A percentile compares a stretch with the other conserved stretches of the same genome.
Evolutionary conservation across 768 basidiomycete genomes (phyloP).

Genomic region (Tulasnella sp.): DNA sequence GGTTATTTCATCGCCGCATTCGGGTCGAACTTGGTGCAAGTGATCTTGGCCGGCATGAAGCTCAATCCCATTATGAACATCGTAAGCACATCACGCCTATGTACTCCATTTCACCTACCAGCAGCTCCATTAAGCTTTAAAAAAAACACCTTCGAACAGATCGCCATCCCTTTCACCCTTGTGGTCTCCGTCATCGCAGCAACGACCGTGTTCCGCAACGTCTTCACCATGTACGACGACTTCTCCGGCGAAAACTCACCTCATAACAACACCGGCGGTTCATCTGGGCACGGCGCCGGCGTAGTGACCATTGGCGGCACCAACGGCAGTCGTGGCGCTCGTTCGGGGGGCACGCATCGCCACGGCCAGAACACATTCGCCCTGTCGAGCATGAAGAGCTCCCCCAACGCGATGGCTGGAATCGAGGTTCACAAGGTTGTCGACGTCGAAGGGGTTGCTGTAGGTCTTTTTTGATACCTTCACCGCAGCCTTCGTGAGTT

Average conservation of each 20-base stretch:
- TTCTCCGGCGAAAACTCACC: background rate
- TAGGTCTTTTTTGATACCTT: too few relatives aligned
- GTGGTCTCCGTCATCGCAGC: conserved; percentile 14
- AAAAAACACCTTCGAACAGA: too few relatives aligned
- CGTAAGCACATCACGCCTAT: background rate
- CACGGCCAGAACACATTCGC: background rate
- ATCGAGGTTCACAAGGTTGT: background rate
- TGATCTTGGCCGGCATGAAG: background rate
- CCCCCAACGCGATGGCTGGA: background rate
- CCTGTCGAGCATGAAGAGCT: background rate
- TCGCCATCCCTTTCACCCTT: conserved; percentile 11
- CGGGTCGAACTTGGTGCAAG: conserved; percentile 8
- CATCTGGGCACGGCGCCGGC: too few relatives aligned
- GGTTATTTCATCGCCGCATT: conserved; percentile 11
- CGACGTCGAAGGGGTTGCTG: background rate
- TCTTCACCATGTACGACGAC: conserved; percentile 15
- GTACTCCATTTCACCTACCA: too few relatives aligned
- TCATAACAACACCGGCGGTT: too few relatives aligned
- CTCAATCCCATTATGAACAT: conserved; percentile 13
- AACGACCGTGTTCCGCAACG: conserved; percentile 12
- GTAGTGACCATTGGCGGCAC: conserved; percentile 3
- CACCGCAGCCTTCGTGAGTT: too few relatives aligned
- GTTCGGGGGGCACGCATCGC: background rate
- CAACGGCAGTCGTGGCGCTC: background rate
- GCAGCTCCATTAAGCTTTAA: too few relatives aligned